Evolutionary conservation across 208 protist genomes (phyloP), one percentile per base, ranked within the genome.

Genomic region (Crithidia acanthocephali): DNA sequence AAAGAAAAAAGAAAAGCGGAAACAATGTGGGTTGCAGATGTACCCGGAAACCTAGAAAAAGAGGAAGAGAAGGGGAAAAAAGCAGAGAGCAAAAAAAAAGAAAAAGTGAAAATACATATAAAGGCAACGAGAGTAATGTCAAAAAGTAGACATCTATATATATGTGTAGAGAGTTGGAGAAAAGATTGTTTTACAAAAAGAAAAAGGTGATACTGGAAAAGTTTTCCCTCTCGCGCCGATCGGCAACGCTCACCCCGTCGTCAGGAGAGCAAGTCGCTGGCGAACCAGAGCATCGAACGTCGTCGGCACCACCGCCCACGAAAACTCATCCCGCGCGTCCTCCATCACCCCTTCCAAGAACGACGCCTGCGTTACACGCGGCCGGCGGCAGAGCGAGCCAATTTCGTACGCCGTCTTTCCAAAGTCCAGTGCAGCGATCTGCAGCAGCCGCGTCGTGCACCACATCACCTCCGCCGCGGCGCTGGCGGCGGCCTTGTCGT

Each of bases 371-470:
- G 78, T 64, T 20, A 91, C 25, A 52, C 68, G 72, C 6, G 80
- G 79, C 18, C 86, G 83, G 22, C 82, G 77, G 35, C 80, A 84
- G 23, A 91, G 67, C 32, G 68, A 68, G 5, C 85, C 85, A 58
- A 92, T 84, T 27, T 78, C 69, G 20, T 81, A 64, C 0, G 78
- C 80, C 7, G 74, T 87, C 57, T 80, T 70, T 22, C 55, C 52
- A 58, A 79, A 87, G 70, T 87, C 72, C 20, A 88, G 60, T n/a
- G 82, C 83, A 0, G 82, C 81, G 9, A 87, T 79, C 57, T 87
- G 83, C 32, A 90, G 52, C 25, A 90, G 66, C 25, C 74, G 74
- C 53, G 85, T 90, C 28, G 82, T 81, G 72, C 82, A 87, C 23
- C 59, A 63, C 45, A 87, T 55, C 25, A 85, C 48, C 18, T 87